Evolutionary conservation across 805 yeast genomes (phyloP).

Genomic region (Jamesozyma spencerorum): DNA sequence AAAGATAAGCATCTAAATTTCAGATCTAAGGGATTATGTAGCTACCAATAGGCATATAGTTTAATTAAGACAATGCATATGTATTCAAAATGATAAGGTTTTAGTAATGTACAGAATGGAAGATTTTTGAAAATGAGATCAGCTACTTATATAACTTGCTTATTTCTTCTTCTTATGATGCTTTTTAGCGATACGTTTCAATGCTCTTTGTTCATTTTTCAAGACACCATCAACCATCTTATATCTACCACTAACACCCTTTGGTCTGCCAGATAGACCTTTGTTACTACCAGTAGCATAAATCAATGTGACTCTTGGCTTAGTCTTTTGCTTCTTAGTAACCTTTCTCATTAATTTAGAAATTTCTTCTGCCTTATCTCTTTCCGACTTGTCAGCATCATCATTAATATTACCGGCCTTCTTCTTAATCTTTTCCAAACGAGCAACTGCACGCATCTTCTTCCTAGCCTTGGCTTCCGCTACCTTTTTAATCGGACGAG

Average conservation of each 20-base stretch:
- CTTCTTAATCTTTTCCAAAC: slow-evolving; percentile 83
- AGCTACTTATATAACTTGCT: not conserved
- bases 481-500: slow-evolving; percentile 98
- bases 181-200: slow-evolving; percentile 83
- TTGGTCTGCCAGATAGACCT: slow-evolving; percentile 90
- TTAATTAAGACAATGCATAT: not conserved
- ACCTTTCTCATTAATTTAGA: slow-evolving; percentile 74
- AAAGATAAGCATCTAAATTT: no score
- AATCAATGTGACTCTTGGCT: slow-evolving; percentile 81
- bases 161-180: slow-evolving; percentile 45
- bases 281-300: slow-evolving; percentile 79
- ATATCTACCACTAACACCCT: slow-evolving; percentile 93
- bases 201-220: slow-evolving; percentile 95
- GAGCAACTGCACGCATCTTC: slow-evolving; percentile 81
- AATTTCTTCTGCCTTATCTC: slow-evolving; percentile 91
- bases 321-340: slow-evolving; percentile 57
- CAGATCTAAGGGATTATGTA: no score
- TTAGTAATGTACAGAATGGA: not conserved
- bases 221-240: slow-evolving; percentile 98
- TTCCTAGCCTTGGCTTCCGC: slow-evolving; percentile 94
- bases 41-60: no score
- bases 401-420: slow-evolving; percentile 88
- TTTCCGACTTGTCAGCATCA: slow-evolving; percentile 77
- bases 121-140: no score
- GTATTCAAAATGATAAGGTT: not conserved